Base-by-base conservation (phyloP, 352 stramenopile species). In the Pythium aquatile region DNA sequence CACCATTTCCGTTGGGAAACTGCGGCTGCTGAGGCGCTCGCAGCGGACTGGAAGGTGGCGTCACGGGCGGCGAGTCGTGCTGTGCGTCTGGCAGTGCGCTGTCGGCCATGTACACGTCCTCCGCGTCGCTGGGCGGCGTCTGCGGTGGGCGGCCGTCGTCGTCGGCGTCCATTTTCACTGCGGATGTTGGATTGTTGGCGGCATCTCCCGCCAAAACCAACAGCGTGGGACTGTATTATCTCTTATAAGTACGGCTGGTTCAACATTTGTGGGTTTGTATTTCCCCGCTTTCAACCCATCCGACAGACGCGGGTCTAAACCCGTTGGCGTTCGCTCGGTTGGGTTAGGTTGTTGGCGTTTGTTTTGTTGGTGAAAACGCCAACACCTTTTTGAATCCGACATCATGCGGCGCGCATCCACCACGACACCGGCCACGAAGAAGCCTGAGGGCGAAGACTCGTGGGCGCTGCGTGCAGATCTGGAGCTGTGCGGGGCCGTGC, bases 31-130 rank as follows among this genome's bases (percentile, higher is more conserved):
- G 61, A 61, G 44, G 5, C 10, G 51, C 37, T 11, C 56, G 55
- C 65, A 75, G 60, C 33, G 83, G 77, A 64, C 79, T 90, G 47
- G 80, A 89, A 14, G 83, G 83, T 29, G 84, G 84, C 44, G 84
- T 90, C 8, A 70, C 65, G 32, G 79, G 78, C 24, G 81, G 81
- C 28, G 79, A 81, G 30, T 71, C 74, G 24, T 69, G 46, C 32
- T 56, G 40, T n/a, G 48, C 55, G 8, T 48, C 33, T 20, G 20
- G 35, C n/a, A 13, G 24, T 20, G 56, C 28, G 10, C 28, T 29
- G n/a, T 66, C 64, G 13, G 20, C 48, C 58, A 65, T 66, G 17
- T 44, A 16, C 4, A 26, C 28, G 17, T 61, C 35, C 44, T 72
- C 59, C 33, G 24, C 24, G 52, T 67, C 65, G 53, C 58, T 66